These are phyloP conservation scores for Helotiales sp. DNA, from an alignment of 2,329 filamentous ascomycete genomes.

Conservation along the genomic window DNA sequence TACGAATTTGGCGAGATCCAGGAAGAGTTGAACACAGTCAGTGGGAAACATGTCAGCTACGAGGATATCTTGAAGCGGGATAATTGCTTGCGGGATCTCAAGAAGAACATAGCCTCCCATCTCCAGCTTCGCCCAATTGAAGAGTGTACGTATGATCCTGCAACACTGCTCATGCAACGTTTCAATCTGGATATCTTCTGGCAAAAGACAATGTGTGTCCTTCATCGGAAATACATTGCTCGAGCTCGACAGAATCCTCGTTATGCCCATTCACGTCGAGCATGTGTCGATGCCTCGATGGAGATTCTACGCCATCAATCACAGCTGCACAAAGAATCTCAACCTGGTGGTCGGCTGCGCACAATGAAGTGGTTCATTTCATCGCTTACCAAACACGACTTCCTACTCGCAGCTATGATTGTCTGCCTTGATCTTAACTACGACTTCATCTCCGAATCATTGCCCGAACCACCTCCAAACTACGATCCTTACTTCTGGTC, in stretches of 20 bases:
- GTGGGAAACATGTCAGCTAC: conserved; percentile 59
- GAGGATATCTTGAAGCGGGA: conserved; percentile 69
- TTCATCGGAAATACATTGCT: conserved; percentile 87
- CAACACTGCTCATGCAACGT: conserved; percentile 83
- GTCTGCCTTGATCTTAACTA: conserved; percentile 83
- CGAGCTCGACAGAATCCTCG: conserved; percentile 77
- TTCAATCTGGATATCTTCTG: conserved; percentile 85
- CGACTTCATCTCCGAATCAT: conserved; percentile 52
- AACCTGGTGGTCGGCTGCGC: conserved; percentile 71
- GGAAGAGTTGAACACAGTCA: conserved; percentile 63
- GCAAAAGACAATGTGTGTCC: conserved; percentile 84
- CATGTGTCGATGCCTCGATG: conserved; percentile 85
- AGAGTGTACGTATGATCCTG: conserved; percentile 75
- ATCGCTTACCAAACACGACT: conserved; percentile 82
- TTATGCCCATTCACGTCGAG: conserved; percentile 82
- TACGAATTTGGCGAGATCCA: conserved; percentile 74
- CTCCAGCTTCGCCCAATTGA: conserved; percentile 77
- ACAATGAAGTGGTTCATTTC: conserved; percentile 80
- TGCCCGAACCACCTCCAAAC: conserved; percentile 45
- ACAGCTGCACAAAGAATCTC: conserved; percentile 75
- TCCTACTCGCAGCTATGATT: conserved; percentile 83
- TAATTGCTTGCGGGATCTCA: conserved; percentile 62
- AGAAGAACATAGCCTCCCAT: conserved; percentile 76
- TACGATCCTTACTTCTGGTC: conserved; percentile 61
- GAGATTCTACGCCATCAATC: conserved; percentile 79